phyloP scores from a whole-genome alignment of 768 basidiomycete genomes.

The Tylopilus balloui region DNA sequence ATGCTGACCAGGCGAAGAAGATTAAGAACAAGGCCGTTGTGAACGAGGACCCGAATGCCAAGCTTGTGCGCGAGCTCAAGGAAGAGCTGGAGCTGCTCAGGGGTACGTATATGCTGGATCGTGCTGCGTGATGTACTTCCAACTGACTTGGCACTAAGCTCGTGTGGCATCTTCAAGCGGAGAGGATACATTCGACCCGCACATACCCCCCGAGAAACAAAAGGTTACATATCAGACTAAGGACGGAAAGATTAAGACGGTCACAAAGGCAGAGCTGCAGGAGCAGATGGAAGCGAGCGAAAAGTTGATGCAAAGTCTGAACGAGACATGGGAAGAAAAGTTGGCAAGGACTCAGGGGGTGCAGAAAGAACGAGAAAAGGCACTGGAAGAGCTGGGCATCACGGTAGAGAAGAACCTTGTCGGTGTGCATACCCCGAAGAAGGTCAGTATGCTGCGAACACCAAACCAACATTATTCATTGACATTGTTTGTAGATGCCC shows the following conservation, averaged over 20 bases:
- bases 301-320: constrained; percentile 89
- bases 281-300: constrained; percentile 96
- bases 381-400: constrained; percentile 95
- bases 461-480: constrained; percentile 8
- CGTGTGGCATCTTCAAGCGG: constrained; percentile 65
- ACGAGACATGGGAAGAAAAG: constrained; percentile 97
- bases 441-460: constrained; percentile 38
- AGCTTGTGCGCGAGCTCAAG: constrained; percentile 96
- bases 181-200: constrained; percentile 82
- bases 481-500: constrained; percentile 59
- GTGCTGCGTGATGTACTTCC: not conserved
- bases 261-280: constrained; percentile 95
- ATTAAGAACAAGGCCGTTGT: constrained; percentile 99
- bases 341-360: constrained; percentile 87
- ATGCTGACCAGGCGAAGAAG: constrained; percentile 99
- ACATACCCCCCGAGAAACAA: constrained; percentile 89
- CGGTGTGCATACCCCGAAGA: constrained; percentile 97
- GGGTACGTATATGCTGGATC: constrained; percentile 41
- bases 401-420: constrained; percentile 95
- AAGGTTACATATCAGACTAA: constrained; percentile 92
- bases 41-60: constrained; percentile 99
- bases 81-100: constrained; percentile 93
- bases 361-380: constrained; percentile 96
- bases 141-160: constrained; percentile 39
- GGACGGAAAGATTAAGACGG: constrained; percentile 90